These are phyloP conservation scores for Radiomyces spectabilis DNA, from an alignment of 192 early-diverging fungal species.

Conservation along the genomic window DNA sequence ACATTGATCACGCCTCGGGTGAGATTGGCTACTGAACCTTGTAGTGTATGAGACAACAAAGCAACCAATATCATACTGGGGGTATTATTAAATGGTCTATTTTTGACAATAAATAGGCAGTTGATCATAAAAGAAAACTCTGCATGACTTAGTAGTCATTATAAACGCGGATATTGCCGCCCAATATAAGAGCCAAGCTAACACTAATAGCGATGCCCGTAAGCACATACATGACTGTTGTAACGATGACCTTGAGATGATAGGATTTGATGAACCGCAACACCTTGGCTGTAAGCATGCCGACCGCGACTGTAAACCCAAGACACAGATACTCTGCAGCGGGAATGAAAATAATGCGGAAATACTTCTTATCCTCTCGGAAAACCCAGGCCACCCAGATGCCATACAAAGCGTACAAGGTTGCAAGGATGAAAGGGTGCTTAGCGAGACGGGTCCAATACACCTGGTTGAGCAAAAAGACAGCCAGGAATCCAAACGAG, in stretches of 20 bases:
- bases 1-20: too few species aligned
- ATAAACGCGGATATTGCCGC: slow-evolving; percentile 11
- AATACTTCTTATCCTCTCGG: slow-evolving; percentile 9
- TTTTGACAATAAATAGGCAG: too few species aligned
- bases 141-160: slow-evolving; percentile 19
- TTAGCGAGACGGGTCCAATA: slow-evolving; percentile 3
- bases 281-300: background rate
- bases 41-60: too few species aligned
- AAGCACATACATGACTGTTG: slow-evolving; percentile 1
- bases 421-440: background rate
- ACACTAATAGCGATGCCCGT: background rate
- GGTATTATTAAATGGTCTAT: too few species aligned
- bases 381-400: slow-evolving; percentile 4
- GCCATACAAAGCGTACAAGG: background rate
- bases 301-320: background rate
- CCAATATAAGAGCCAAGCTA: slow-evolving; percentile 7
- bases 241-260: too few species aligned
- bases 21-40: too few species aligned
- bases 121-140: too few species aligned
- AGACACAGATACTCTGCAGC: slow-evolving; percentile 9
- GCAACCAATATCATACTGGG: too few species aligned
- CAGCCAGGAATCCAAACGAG: slow-evolving; percentile 14
- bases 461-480: slow-evolving; percentile 24
- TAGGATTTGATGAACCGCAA: background rate
- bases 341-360: slow-evolving; percentile 13